A percentile compares a stretch with the other conserved stretches of the same genome.
phyloP scores from a whole-genome alignment of 2,329 filamentous ascomycete species.

The Camptophora hylomeconis region DNA sequence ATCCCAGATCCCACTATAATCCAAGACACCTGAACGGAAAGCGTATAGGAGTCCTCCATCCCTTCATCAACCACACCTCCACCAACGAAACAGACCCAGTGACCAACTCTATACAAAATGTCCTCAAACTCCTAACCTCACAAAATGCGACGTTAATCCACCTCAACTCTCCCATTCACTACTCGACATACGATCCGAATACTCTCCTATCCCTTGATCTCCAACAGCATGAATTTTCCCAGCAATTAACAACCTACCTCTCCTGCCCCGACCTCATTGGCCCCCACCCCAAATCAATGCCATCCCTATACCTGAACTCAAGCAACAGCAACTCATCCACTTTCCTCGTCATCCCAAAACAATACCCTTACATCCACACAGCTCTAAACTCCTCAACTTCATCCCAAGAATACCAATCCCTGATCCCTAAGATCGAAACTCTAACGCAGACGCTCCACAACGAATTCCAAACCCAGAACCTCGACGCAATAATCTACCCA shows the following conservation, averaged over 20 bases:
- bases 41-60: slow-evolving; percentile 38
- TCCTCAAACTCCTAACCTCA: slow-evolving; percentile 32
- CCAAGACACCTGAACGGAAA: slow-evolving; percentile 24
- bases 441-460: slow-evolving; percentile 38
- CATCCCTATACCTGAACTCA: slow-evolving; percentile 10
- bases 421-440: slow-evolving; percentile 36
- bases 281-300: slow-evolving; percentile 23
- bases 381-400: slow-evolving; percentile 39
- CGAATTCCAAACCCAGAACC: slow-evolving; percentile 35
- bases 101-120: slow-evolving; percentile 37
- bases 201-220: slow-evolving; percentile 43
- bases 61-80: slow-evolving; percentile 44
- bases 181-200: too few species aligned
- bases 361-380: slow-evolving; percentile 43
- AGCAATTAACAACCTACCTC: slow-evolving; percentile 44
- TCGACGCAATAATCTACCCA: slow-evolving; percentile 51
- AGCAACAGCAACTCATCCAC: slow-evolving; percentile 26
- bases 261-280: slow-evolving; percentile 30
- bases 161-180: slow-evolving; percentile 32
- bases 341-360: slow-evolving; percentile 47
- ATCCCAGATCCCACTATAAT: too few species aligned
- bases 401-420: slow-evolving; percentile 36
- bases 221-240: slow-evolving; percentile 47
- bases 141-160: slow-evolving; percentile 40
- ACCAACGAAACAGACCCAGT: slow-evolving; percentile 44